Evolutionary conservation across 176 grass and related monocot species (phyloP).

Genomic region (Oryza punctata): DNA sequence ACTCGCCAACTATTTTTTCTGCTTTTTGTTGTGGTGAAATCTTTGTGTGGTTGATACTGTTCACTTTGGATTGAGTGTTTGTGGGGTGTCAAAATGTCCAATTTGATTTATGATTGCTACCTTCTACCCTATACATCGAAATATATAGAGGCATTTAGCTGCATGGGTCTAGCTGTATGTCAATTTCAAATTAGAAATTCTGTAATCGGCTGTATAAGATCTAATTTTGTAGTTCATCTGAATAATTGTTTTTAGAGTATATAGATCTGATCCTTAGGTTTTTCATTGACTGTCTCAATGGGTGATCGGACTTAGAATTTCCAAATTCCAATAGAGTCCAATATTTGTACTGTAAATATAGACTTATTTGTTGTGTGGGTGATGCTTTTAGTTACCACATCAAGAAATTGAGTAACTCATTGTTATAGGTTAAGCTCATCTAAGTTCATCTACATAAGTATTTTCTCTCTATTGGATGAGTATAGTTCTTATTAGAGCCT

Average conservation of each 20-base stretch:
- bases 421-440: neutral
- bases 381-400: neutral
- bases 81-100: neutral
- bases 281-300: neutral
- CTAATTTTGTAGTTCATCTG: neutral
- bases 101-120: neutral
- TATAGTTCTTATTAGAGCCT: neutral
- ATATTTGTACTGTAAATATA: neutral
- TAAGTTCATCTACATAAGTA: neutral
- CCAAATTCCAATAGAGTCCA: neutral
- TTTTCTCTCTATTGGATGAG: neutral
- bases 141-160: neutral
- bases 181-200: neutral
- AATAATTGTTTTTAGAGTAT: neutral
- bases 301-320: neutral
- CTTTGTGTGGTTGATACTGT: constrained; percentile 20
- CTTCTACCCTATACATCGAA: neutral
- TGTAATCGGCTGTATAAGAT: neutral
- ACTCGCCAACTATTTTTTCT: constrained; percentile 28
- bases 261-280: neutral
- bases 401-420: neutral
- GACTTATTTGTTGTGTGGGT: neutral
- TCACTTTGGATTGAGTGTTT: neutral
- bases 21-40: constrained; percentile 9
- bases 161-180: neutral